phyloP scores from a whole-genome alignment of 805 yeast species.

The Yamadazyma phyllophila region DNA sequence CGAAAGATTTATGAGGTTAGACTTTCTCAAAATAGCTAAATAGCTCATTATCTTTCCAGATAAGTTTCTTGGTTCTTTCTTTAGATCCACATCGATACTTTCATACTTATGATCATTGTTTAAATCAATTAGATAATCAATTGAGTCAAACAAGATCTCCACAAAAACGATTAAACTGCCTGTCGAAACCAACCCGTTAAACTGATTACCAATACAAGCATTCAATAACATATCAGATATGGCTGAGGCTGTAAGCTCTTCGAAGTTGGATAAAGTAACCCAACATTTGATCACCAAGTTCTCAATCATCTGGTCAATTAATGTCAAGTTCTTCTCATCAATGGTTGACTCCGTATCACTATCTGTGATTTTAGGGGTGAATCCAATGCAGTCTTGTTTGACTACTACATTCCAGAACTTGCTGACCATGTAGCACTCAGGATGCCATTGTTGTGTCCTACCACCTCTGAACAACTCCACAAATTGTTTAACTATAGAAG shows the following conservation, averaged over 20 bases:
- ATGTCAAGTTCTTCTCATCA: conserved; percentile 30
- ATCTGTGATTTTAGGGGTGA: conserved; percentile 15
- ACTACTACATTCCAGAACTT: conserved; percentile 93
- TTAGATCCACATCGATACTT: conserved; percentile 22
- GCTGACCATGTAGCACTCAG: conserved; percentile 97
- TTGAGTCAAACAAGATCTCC: conserved; percentile 72
- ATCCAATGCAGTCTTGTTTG: conserved; percentile 58
- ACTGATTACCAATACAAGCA: conserved; percentile 72
- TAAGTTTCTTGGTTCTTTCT: conserved; percentile 75
- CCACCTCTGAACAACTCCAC: conserved; percentile 92
- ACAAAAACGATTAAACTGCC: conserved; percentile 70
- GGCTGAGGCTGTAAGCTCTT: conserved; percentile 84
- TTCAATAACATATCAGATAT: conserved; percentile 88
- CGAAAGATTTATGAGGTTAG: conserved; percentile 34
- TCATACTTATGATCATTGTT: not conserved
- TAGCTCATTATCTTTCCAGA: conserved; percentile 90
- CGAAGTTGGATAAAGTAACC: conserved; percentile 84
- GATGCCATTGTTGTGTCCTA: conserved; percentile 95
- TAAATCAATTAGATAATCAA: conserved; percentile 49
- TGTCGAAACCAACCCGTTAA: conserved; percentile 65
- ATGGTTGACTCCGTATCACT: not conserved
- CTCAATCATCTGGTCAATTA: conserved; percentile 65
- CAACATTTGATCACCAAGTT: conserved; percentile 63
- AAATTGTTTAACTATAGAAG: conserved; percentile 89
- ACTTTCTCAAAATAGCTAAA: conserved; percentile 75